phyloP scores from a whole-genome alignment of 2,329 filamentous ascomycete genomes.

The Escovopsis sp. region DNA sequence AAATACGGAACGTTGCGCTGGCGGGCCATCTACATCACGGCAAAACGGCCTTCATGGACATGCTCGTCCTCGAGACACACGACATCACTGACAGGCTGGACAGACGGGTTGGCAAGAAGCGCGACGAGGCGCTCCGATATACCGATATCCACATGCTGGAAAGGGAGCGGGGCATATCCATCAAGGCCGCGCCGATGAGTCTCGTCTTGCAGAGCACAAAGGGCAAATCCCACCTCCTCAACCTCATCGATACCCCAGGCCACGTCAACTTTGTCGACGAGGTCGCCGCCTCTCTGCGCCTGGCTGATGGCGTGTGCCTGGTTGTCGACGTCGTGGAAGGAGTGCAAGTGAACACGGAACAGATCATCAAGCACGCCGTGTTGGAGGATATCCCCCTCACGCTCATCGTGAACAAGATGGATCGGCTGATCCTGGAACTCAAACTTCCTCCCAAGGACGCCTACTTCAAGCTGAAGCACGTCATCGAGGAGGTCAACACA shows the following conservation, averaged over 20 bases:
- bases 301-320: slow-evolving; percentile 84
- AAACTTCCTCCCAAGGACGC: slow-evolving; percentile 90
- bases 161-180: slow-evolving; percentile 75
- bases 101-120: slow-evolving; percentile 63
- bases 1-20: slow-evolving; percentile 83
- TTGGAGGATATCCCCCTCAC: slow-evolving; percentile 80
- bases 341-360: slow-evolving; percentile 96
- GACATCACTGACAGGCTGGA: slow-evolving; percentile 68
- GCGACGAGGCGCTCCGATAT: slow-evolving; percentile 84
- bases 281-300: slow-evolving; percentile 70
- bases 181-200: slow-evolving; percentile 91
- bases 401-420: slow-evolving; percentile 93
- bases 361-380: slow-evolving; percentile 91
- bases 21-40: slow-evolving; percentile 92
- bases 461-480: slow-evolving; percentile 97
- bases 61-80: slow-evolving; percentile 92
- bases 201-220: slow-evolving; percentile 75
- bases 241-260: slow-evolving; percentile 89
- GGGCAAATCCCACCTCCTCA: slow-evolving; percentile 89
- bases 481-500: slow-evolving; percentile 97
- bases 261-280: slow-evolving; percentile 99
- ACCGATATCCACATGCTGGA: slow-evolving; percentile 87
- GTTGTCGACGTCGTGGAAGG: slow-evolving; percentile 95
- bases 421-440: slow-evolving; percentile 82
- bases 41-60: slow-evolving; percentile 97